These are phyloP conservation scores for Leccinum subtestaceum DNA, from an alignment of 768 basidiomycete species.

Conservation along the genomic window DNA sequence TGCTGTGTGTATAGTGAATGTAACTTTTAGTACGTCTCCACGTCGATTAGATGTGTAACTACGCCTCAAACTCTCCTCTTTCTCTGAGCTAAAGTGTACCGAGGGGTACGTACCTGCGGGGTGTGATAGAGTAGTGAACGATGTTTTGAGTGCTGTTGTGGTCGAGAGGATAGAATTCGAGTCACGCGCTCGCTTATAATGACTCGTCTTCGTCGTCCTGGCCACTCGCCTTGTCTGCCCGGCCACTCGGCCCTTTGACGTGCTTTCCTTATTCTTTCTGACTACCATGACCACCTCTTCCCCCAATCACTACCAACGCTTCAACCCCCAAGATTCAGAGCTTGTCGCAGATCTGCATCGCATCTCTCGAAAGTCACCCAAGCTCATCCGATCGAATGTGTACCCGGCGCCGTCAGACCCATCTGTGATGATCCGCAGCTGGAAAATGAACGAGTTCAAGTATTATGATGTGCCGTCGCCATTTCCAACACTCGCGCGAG, in stretches of 20 bases:
- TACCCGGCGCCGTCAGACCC: conserved; percentile 60
- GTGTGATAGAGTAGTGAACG: no score
- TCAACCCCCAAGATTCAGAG: conserved; percentile 48
- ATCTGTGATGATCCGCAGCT: conserved; percentile 62
- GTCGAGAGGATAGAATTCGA: background rate
- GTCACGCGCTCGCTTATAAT: conserved; percentile 2
- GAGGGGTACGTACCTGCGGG: no score
- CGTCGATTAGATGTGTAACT: no score
- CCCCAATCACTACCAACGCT: conserved; percentile 4
- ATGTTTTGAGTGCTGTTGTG: no score
- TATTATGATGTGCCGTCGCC: conserved; percentile 88
- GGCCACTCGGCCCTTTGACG: conserved; percentile 6
- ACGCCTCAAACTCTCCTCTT: no score
- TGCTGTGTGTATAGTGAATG: no score
- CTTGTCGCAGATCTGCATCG: conserved; percentile 54
- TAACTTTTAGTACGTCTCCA: no score
- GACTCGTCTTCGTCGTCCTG: conserved; percentile 3
- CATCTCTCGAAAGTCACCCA: conserved; percentile 54
- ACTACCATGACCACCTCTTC: background rate
- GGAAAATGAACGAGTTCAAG: conserved; percentile 98
- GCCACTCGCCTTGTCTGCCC: conserved; percentile 3
- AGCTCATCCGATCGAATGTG: conserved; percentile 58
- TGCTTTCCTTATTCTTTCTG: background rate
- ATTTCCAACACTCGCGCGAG: conserved; percentile 93
- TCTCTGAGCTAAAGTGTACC: no score